Percentiles rank a stretch among this genome's conserved stretches.
Conservation (phyloP, 257 asterid genomes). For the Penstemon newberryi region DNA sequence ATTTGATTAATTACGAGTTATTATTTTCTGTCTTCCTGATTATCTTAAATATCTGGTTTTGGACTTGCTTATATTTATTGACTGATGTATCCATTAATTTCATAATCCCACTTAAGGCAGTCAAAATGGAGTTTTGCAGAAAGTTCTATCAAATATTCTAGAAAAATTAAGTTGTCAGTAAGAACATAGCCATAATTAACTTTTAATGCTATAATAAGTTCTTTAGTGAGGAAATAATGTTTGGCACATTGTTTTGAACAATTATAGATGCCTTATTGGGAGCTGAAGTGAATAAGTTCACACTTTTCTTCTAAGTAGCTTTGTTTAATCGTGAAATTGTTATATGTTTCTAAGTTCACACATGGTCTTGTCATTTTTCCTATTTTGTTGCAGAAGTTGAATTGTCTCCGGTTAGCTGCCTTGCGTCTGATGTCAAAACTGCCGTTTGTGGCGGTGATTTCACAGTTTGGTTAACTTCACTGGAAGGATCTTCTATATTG, state of each 20-base stretch:
- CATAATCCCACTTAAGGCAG: background rate
- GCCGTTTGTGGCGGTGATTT: conserved; percentile 90
- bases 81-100: too few relatives aligned
- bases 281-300: background rate
- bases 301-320: background rate
- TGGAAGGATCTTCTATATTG: conserved; percentile 92
- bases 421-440: conserved; percentile 57
- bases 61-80: too few relatives aligned
- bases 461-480: conserved; percentile 89
- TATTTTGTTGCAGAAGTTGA: conserved; percentile 64
- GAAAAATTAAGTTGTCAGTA: too few relatives aligned
- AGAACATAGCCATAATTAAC: too few relatives aligned
- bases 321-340: background rate
- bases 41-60: too few relatives aligned
- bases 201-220: too few relatives aligned
- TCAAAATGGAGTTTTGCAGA: background rate
- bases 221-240: too few relatives aligned
- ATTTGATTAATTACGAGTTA: too few relatives aligned
- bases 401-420: conserved; percentile 74
- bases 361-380: background rate
- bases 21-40: background rate
- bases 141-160: background rate
- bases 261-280: background rate
- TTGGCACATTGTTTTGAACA: too few relatives aligned
- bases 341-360: background rate